These are phyloP conservation scores for Helicocarpus griseus DNA, from an alignment of 2,329 filamentous ascomycete species.

Conservation along the genomic window DNA sequence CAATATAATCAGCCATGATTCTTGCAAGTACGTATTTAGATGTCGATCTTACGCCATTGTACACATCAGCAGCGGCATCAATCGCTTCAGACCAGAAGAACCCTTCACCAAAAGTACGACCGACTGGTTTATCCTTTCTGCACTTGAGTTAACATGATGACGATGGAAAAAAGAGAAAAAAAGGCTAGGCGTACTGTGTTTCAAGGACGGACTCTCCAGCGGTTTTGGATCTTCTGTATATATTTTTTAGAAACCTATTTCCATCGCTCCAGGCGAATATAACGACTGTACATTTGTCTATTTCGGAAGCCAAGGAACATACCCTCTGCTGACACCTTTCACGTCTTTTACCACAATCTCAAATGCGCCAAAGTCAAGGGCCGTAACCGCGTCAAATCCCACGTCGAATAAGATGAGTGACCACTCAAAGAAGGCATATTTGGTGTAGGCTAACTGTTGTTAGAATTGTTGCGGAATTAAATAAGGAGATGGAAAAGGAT, in stretches of 20 bases:
- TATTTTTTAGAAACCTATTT: slow-evolving; percentile 27
- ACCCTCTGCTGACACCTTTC: slow-evolving; percentile 91
- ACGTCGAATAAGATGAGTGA: slow-evolving; percentile 89
- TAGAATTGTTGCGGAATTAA: slow-evolving; percentile 11
- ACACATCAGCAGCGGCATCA: slow-evolving; percentile 78
- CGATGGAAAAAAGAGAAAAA: slow-evolving; percentile 16
- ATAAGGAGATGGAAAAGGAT: not conserved
- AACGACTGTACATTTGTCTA: slow-evolving; percentile 55
- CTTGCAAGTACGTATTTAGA: not conserved
- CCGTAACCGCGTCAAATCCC: slow-evolving; percentile 89
- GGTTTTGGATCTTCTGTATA: slow-evolving; percentile 41
- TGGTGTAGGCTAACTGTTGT: slow-evolving; percentile 71
- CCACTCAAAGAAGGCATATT: slow-evolving; percentile 98
- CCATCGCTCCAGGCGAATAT: slow-evolving; percentile 25
- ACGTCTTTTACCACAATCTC: slow-evolving; percentile 83
- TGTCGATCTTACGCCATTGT: slow-evolving; percentile 63
- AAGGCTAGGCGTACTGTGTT: slow-evolving; percentile 56
- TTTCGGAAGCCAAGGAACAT: slow-evolving; percentile 90
- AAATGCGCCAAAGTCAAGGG: slow-evolving; percentile 80
- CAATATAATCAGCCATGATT: slow-evolving; percentile 17
- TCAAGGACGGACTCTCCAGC: slow-evolving; percentile 46
- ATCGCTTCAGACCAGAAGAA: slow-evolving; percentile 68
- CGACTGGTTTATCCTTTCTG: slow-evolving; percentile 67
- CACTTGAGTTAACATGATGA: slow-evolving; percentile 9
- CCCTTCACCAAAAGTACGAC: slow-evolving; percentile 56